Percentiles rank a stretch among this genome's conserved stretches.
Evolutionary conservation across 176 grass and related monocot genomes (phyloP).

Genomic region (Aegilops umbellulata): DNA sequence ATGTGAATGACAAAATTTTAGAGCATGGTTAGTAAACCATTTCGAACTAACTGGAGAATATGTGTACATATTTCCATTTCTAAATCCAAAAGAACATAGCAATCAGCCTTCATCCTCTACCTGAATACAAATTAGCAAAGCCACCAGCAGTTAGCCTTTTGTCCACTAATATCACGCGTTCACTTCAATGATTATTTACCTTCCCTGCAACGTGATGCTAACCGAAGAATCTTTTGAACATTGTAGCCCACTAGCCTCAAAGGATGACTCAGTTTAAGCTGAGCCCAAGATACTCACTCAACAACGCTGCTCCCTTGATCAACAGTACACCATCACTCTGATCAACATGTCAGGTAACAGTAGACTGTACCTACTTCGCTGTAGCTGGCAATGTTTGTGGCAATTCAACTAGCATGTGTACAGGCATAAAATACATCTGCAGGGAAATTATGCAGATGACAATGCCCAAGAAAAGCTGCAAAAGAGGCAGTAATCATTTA

Average conservation of each 20-base stretch:
- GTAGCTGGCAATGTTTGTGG: slow-evolving; percentile 49
- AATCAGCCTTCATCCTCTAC: slow-evolving; percentile 18
- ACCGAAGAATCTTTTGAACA: slow-evolving; percentile 1
- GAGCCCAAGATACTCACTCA: not conserved
- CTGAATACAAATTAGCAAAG: not conserved
- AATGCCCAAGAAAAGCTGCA: slow-evolving; percentile 98
- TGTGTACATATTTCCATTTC: not conserved
- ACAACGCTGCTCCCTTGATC: slow-evolving; percentile 6
- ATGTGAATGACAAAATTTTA: slow-evolving; percentile 1
- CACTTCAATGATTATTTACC: slow-evolving; percentile 1
- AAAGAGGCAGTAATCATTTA: slow-evolving; percentile 4
- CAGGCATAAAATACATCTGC: slow-evolving; percentile 98
- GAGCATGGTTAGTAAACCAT: slow-evolving; percentile 10
- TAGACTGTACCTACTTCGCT: slow-evolving; percentile 33
- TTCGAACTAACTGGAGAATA: slow-evolving; percentile 16
- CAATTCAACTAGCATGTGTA: slow-evolving; percentile 73
- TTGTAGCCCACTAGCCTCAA: not conserved
- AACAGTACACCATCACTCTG: slow-evolving; percentile 3
- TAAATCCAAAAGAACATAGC: not conserved
- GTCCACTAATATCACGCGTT: not conserved
- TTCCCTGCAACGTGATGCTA: slow-evolving; percentile 15
- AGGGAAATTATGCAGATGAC: slow-evolving; percentile 91
- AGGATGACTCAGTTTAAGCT: not conserved
- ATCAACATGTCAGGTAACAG: slow-evolving; percentile 29
- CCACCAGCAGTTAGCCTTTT: not conserved